Evolutionary conservation across 345 rosid genomes (phyloP).

Genomic region (Eucalyptus lansdowneana): DNA sequence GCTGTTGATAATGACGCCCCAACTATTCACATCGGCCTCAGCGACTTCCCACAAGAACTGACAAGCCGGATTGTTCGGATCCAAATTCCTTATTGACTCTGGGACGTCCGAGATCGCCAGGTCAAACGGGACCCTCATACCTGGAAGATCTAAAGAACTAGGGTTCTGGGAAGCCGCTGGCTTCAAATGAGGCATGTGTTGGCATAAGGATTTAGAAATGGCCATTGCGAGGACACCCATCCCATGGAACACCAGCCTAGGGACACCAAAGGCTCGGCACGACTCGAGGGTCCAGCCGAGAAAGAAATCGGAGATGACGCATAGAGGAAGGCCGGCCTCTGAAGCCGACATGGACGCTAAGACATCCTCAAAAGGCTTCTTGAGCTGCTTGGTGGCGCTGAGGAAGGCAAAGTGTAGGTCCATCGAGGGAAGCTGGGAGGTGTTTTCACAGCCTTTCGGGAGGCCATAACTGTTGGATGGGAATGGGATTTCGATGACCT

Average conservation of each 20-base stretch:
- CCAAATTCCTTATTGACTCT: background rate
- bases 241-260: conserved; percentile 8
- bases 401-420: background rate
- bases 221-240: background rate
- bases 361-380: conserved; percentile 6
- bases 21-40: background rate
- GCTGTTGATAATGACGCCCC: conserved; percentile 8
- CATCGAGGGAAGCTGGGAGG: conserved; percentile 4
- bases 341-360: background rate
- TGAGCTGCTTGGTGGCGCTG: background rate
- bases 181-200: background rate
- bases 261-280: background rate
- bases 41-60: background rate
- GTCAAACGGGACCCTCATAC: background rate
- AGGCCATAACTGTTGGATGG: background rate
- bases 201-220: background rate
- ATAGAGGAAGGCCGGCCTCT: background rate
- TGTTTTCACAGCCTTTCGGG: conserved; percentile 7
- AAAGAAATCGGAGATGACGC: conserved; percentile 12
- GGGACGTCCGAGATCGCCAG: background rate
- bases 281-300: conserved; percentile 2
- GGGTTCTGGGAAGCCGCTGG: background rate
- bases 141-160: background rate
- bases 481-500: background rate
- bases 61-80: background rate